Percentiles rank a stretch among this genome's conserved stretches.
phyloP scores from a whole-genome alignment of 257 asterid species.

The Solanum chmielewskii region DNA sequence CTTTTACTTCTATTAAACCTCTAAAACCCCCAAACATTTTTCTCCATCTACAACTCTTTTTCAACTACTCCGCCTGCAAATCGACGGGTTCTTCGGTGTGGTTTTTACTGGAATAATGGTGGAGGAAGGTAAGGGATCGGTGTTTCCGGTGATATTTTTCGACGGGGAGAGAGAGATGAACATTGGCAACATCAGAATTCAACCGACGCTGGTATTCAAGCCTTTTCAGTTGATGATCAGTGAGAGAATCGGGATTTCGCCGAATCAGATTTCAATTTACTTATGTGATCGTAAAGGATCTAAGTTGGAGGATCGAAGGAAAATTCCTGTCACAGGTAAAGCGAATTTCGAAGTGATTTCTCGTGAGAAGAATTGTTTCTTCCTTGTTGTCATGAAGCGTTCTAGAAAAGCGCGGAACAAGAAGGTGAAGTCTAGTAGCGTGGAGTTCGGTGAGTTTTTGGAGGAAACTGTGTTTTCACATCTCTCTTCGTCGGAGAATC shows the following conservation, averaged over 20 bases:
- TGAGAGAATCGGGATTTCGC: conserved; percentile 75
- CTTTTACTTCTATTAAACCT: background rate
- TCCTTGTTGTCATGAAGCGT: conserved; percentile 64
- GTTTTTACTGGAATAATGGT: conserved; percentile 52
- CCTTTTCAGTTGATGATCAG: conserved; percentile 64
- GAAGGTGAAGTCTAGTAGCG: conserved; percentile 23
- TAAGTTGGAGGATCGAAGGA: conserved; percentile 35
- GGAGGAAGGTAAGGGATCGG: conserved; percentile 24
- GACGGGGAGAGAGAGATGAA: conserved; percentile 72
- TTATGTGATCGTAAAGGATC: conserved; percentile 28
- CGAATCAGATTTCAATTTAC: conserved; percentile 77
- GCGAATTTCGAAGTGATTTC: conserved; percentile 44
- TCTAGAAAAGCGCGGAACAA: conserved; percentile 49
- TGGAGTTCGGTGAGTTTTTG: conserved; percentile 22
- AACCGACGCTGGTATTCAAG: conserved; percentile 56
- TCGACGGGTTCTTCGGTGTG: background rate
- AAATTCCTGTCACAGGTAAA: conserved; percentile 57
- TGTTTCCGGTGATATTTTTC: conserved; percentile 61
- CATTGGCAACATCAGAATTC: conserved; percentile 43
- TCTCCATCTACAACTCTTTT: background rate
- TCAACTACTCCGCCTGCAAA: conserved; percentile 24
- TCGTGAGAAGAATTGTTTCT: conserved; percentile 42
- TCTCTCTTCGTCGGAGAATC: background rate
- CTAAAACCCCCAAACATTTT: background rate
- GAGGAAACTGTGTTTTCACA: conserved; percentile 32